These are phyloP conservation scores for Aspergillus carbonarius DNA, from an alignment of 2,329 filamentous ascomycete species.

Conservation along the genomic window DNA sequence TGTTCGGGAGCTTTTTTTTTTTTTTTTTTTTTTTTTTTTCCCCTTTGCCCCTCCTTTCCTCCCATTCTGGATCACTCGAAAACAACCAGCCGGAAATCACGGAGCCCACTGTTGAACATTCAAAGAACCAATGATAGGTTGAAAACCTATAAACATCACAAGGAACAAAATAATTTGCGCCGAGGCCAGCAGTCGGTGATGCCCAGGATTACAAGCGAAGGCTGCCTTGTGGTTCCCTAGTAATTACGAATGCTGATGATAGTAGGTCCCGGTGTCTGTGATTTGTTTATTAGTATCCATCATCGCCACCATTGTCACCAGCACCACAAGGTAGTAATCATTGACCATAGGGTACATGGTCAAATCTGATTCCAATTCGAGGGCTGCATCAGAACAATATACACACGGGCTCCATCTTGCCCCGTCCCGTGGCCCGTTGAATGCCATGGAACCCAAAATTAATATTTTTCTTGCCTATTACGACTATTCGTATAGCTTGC, in stretches of 20 bases:
- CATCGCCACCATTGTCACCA: conserved; percentile 1
- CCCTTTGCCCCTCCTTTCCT: conserved; percentile 1
- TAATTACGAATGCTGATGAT: not conserved
- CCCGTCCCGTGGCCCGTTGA: conserved; percentile 12
- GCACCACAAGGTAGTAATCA: not conserved
- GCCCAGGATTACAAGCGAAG: conserved; percentile 9
- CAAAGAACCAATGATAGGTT: not conserved
- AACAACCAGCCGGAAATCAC: conserved; percentile 12
- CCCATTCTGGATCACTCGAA: conserved; percentile 4
- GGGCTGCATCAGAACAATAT: conserved; percentile 13
- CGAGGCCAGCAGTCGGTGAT: conserved; percentile 15
- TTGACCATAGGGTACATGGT: conserved; percentile 4
- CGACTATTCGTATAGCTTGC: conserved; percentile 6
- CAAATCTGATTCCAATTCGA: conserved; percentile 5
- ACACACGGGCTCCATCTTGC: conserved; percentile 12
- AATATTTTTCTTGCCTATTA: conserved; percentile 7
- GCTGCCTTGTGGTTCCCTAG: conserved; percentile 7
- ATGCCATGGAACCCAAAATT: conserved; percentile 16
- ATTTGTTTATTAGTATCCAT: not conserved
- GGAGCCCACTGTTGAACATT: conserved; percentile 9
- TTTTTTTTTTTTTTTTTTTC: conserved; percentile 3
- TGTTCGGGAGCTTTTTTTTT: not conserved
- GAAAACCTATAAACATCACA: conserved; percentile 9
- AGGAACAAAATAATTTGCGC: conserved; percentile 5
- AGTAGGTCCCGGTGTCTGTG: not conserved